Evolutionary conservation across 2,329 filamentous ascomycete species (phyloP), one percentile per base, ranked within the genome.

Genomic region (Botrytis byssoidea): DNA sequence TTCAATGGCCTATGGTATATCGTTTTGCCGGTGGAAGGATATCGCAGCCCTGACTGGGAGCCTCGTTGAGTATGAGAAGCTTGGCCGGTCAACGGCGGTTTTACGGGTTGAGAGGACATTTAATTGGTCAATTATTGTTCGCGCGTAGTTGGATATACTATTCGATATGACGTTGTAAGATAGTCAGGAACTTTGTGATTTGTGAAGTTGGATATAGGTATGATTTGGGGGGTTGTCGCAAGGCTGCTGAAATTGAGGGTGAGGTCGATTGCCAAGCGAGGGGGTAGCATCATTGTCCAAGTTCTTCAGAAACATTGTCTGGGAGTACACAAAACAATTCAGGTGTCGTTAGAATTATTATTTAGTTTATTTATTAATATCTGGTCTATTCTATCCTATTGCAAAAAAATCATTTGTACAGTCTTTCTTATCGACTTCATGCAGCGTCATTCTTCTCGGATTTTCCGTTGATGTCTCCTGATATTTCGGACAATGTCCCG

Each of bases 1-100:
- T 98, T 98, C 75, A 98, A 87, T 75, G 97, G 94, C 72, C 96
- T 90, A 86, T 98, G 94, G 86, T 98, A 99, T 85, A 99, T 98
- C 77, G 94, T 97, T 85, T 98, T 98, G 85, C 94, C 94, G 83
- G 91, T 97, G 73, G 93, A 93, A 66, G 96, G 95, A 80, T 97
- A 93, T 78, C 94, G 93, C 75, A 99, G 90, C 40, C 93, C 91
- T 48, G 87, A 82, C 77, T 87, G 83, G 10, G 75, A 74, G 64
- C 74, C 73, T 73, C 79, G 78, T 69, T 77, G 77, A 60, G 73
- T 63, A 74, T 78, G 77, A 25, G 79, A 70, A 35, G 75, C 60
- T 65, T 79, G 78, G 70, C 61, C 74, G 61, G 74, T 70, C 32
- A 78, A 67, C 25, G 79, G 76, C 44, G 77, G 75, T 72, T 81